A percentile compares a stretch with the other conserved stretches of the same genome.
These are phyloP conservation scores for Fusarium metavorans DNA, from an alignment of 2,329 filamentous ascomycete genomes.

Conservation along the genomic window DNA sequence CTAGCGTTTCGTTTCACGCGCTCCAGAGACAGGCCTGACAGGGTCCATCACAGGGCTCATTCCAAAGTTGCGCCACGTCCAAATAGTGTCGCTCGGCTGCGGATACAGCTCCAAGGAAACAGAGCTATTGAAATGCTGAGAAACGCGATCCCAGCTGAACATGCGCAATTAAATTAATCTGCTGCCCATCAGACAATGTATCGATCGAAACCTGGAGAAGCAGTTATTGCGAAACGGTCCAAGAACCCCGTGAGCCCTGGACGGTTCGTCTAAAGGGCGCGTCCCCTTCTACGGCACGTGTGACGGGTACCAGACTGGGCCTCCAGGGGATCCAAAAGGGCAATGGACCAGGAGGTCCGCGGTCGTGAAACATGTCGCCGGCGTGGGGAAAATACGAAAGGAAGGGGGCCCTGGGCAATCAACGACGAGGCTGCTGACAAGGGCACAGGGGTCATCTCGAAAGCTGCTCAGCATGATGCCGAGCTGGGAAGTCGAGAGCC, in stretches of 20 bases:
- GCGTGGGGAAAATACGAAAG: conserved; percentile 47
- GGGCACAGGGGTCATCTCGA: conserved; percentile 6
- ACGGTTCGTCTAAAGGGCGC: conserved; percentile 28
- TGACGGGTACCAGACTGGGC: conserved; percentile 15
- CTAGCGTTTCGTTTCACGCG: conserved; percentile 41
- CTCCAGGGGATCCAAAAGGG: not conserved
- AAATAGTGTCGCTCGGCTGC: not conserved
- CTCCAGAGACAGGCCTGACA: conserved; percentile 9
- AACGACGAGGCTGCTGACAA: conserved; percentile 18
- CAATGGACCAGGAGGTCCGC: conserved; percentile 32
- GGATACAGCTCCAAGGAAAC: conserved; percentile 3
- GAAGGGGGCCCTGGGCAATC: conserved; percentile 26
- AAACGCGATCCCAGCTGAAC: not conserved
- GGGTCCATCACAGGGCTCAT: conserved; percentile 27
- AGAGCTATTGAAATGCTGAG: not conserved
- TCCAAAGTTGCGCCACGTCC: conserved; percentile 24
- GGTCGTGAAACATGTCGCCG: conserved; percentile 43
- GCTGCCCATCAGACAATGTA: not conserved
- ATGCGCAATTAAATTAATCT: not conserved
- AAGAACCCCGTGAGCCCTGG: not conserved
- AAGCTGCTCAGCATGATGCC: conserved; percentile 22
- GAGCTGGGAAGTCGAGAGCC: conserved; percentile 30
- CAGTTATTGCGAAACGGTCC: conserved; percentile 1
- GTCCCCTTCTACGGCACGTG: conserved; percentile 39
- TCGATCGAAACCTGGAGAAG: conserved; percentile 3